Conservation (phyloP, 2,329 filamentous ascomycete species). For the Diaporthe sp. region DNA sequence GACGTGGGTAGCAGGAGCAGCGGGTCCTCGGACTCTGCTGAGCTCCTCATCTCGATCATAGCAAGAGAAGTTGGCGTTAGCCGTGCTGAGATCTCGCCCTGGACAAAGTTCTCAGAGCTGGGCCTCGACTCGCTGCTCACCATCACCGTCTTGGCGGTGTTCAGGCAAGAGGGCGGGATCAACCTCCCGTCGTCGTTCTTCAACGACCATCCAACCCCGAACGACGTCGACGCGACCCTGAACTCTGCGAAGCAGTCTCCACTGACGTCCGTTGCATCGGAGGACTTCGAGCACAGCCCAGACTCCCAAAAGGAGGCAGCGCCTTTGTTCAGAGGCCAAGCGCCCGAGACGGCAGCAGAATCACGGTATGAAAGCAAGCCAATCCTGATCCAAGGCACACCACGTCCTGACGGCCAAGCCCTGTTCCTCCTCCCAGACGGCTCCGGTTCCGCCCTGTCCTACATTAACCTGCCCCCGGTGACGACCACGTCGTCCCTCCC, state of each 20-base stretch:
- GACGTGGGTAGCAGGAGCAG: slow-evolving; percentile 14
- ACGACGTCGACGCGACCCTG: slow-evolving; percentile 4
- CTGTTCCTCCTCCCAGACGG: slow-evolving; percentile 33
- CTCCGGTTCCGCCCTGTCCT: slow-evolving; percentile 33
- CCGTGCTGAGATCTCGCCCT: slow-evolving; percentile 43
- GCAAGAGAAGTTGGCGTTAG: slow-evolving; percentile 45
- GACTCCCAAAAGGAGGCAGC: not conserved
- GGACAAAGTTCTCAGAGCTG: slow-evolving; percentile 44
- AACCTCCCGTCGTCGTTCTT: slow-evolving; percentile 21
- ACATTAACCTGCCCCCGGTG: slow-evolving; percentile 11
- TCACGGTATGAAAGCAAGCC: slow-evolving; percentile 28
- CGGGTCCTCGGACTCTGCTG: slow-evolving; percentile 10
- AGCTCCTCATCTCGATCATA: slow-evolving; percentile 42
- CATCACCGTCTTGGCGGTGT: slow-evolving; percentile 36
- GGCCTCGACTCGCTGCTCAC: slow-evolving; percentile 49
- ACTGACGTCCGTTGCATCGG: not conserved
- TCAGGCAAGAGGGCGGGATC: not conserved
- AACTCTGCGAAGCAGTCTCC: not conserved
- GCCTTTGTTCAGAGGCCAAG: not conserved
- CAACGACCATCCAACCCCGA: slow-evolving; percentile 12
- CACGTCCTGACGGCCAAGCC: slow-evolving; percentile 29
- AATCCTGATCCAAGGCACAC: slow-evolving; percentile 30
- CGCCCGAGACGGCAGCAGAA: not conserved
- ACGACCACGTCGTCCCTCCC: slow-evolving; percentile 10
- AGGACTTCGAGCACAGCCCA: not conserved